phyloP scores from a whole-genome alignment of 495 filamentous ascomycete genomes.

The Penicillium argentinense region DNA sequence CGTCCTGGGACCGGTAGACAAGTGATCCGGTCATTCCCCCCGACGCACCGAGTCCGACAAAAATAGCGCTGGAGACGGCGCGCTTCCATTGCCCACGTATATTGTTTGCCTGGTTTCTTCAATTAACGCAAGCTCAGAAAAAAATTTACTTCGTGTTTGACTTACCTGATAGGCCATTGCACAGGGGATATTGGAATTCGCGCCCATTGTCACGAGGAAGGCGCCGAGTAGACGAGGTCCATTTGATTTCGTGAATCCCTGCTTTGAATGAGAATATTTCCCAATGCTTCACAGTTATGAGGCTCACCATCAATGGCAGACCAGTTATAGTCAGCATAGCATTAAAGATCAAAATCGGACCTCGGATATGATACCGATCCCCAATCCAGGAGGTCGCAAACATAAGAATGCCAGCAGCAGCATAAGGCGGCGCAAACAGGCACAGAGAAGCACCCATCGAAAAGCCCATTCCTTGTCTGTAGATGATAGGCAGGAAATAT shows the following conservation, averaged over 20 bases:
- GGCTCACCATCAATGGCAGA: constrained; percentile 34
- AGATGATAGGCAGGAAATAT: constrained; percentile 54
- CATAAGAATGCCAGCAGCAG: constrained; percentile 38
- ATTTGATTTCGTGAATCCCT: constrained; percentile 41
- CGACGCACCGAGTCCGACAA: constrained; percentile 47
- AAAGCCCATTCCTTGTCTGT: constrained; percentile 49
- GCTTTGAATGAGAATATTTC: constrained; percentile 6
- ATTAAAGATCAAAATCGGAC: constrained; percentile 52
- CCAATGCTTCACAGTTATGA: background rate
- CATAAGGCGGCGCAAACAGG: constrained; percentile 44
- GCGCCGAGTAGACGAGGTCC: constrained; percentile 56
- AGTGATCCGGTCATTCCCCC: constrained; percentile 53
- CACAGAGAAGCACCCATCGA: constrained; percentile 39
- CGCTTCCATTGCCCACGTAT: constrained; percentile 18
- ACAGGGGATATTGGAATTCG: constrained; percentile 54
- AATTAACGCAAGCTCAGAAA: background rate
- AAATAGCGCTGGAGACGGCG: constrained; percentile 44
- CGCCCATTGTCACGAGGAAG: constrained; percentile 56
- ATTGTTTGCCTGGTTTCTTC: constrained; percentile 12
- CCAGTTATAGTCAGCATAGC: constrained; percentile 38
- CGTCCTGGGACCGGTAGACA: constrained; percentile 52
- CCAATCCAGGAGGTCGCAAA: constrained; percentile 37
- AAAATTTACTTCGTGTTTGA: background rate
- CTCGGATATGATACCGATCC: constrained; percentile 51
- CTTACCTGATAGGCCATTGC: constrained; percentile 54